These are phyloP conservation scores for Cyberlindnera americana DNA, from an alignment of 805 yeast genomes.

Conservation along the genomic window DNA sequence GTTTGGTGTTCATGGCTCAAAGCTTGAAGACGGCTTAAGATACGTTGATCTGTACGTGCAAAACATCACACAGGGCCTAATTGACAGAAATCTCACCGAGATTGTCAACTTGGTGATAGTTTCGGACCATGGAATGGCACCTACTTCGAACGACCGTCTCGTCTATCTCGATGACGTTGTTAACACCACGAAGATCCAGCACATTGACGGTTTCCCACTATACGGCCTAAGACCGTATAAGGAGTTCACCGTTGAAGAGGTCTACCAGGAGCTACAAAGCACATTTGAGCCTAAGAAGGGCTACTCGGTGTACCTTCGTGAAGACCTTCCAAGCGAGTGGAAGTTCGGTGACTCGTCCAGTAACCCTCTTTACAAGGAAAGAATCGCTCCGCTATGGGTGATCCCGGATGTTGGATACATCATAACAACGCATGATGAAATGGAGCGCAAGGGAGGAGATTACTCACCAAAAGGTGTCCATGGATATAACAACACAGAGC, in stretches of 20 bases:
- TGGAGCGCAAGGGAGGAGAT: slow-evolving; percentile 33
- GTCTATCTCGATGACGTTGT: slow-evolving; percentile 71
- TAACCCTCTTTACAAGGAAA: slow-evolving; percentile 38
- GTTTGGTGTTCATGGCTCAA: slow-evolving; percentile 62
- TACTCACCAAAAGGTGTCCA: slow-evolving; percentile 57
- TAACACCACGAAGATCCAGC: slow-evolving; percentile 48
- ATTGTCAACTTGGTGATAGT: slow-evolving; percentile 74
- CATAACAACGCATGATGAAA: slow-evolving; percentile 56
- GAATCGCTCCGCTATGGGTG: slow-evolving; percentile 85
- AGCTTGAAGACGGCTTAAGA: slow-evolving; percentile 48
- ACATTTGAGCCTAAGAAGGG: slow-evolving; percentile 31
- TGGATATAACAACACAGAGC: slow-evolving; percentile 76
- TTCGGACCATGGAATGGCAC: slow-evolving; percentile 94
- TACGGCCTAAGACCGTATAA: slow-evolving; percentile 64
- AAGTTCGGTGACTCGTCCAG: slow-evolving; percentile 28
- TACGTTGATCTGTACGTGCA: slow-evolving; percentile 66
- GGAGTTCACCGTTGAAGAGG: slow-evolving; percentile 37
- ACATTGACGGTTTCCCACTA: slow-evolving; percentile 83
- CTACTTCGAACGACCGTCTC: slow-evolving; percentile 67
- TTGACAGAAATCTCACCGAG: slow-evolving; percentile 51
- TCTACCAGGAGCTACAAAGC: slow-evolving; percentile 41
- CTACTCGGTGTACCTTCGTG: slow-evolving; percentile 48
- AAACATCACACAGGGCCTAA: slow-evolving; percentile 44
- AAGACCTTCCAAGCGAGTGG: slow-evolving; percentile 45
- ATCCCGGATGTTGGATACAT: slow-evolving; percentile 82